Evolutionary conservation across 805 yeast genomes (phyloP), one percentile per base, ranked within the genome.

Genomic region (Hanseniaspora clermontiae): DNA sequence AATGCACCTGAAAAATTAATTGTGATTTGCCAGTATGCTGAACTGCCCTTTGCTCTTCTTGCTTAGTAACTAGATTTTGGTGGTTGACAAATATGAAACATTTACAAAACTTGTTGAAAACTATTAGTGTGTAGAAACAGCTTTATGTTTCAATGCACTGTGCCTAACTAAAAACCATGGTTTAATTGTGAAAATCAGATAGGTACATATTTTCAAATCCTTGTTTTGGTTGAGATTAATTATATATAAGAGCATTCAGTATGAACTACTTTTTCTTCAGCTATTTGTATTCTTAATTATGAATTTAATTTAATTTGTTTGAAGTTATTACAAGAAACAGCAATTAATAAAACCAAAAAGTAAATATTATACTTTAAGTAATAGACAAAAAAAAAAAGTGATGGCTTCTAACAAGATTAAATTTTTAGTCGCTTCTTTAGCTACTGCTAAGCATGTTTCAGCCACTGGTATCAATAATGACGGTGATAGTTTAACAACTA

Each of bases 401-500:
- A 42, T 42, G 45, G 29, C 24, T 14, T 24, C 45, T 6, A 42
- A 24, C 40, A 24, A 42, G 12, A 15, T 37, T 5, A 42, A 24
- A 42, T n/a, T 42, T 3, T 20, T 61, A 11, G 29, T 52, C 14
- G 49, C 61, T 47, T 55, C 55, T 19, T 14, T 40, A 19, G 14
- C 37, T 17, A 48, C 32, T 57, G 63, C 68, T 40, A 58, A 64
- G 47, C 57, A 64, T 45, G 58, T 62, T 14, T 42, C 45, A 2
- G 45, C 31, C 6, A 10, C 8, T 17, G n/a, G 31, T 24, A 15
- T 10, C 53, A 46, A 61, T 20, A 56, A 29, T 34, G 55, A 29
- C 37, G 55, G 58, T 57, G 59, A 59, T 55, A 20, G 51, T 36
- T 36, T 42, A 24, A 51, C 42, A 10, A 51, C 55, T n/a, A 51